These are phyloP conservation scores for Lactarius sanguifluus DNA, from an alignment of 768 basidiomycete species.

Conservation along the genomic window DNA sequence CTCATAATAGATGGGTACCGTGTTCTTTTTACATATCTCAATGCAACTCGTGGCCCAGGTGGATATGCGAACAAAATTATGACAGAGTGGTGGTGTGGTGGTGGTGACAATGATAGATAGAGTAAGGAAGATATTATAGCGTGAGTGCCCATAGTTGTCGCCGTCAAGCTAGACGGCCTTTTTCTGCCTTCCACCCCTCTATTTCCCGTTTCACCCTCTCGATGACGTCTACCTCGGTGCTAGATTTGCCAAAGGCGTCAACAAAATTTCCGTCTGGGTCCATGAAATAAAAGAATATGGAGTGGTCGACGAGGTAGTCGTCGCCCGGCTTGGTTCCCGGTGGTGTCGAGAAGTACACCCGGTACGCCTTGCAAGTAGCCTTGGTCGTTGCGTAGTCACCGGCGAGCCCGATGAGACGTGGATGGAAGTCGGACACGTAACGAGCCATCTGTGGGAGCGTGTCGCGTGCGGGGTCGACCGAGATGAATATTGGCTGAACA, in stretches of 20 bases:
- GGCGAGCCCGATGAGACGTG: conserved; percentile 82
- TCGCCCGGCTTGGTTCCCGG: conserved; percentile 82
- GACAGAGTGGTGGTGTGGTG: conserved; percentile 12
- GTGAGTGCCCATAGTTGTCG: background rate
- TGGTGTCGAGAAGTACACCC: conserved; percentile 97
- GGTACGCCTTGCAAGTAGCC: conserved; percentile 88
- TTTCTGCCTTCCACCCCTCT: conserved; percentile 41
- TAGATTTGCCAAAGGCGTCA: conserved; percentile 92
- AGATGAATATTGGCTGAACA: conserved; percentile 91
- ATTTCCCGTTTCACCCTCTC: conserved; percentile 58
- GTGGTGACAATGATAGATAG: background rate
- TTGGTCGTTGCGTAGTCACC: conserved; percentile 87
- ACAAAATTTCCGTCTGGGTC: conserved; percentile 93
- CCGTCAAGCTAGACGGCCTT: conserved; percentile 37
- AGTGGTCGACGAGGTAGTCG: conserved; percentile 97
- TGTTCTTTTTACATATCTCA: conserved; percentile 2
- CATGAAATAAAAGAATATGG: conserved; percentile 98
- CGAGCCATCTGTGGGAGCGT: conserved; percentile 54
- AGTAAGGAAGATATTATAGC: background rate
- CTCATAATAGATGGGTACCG: conserved; percentile 26
- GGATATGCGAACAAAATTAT: conserved; percentile 1
- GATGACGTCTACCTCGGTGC: conserved; percentile 64
- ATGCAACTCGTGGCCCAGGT: background rate
- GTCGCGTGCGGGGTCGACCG: conserved; percentile 95
- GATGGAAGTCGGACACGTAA: conserved; percentile 86